Evolutionary conservation across 2,329 filamentous ascomycete species (phyloP), one percentile per base, ranked within the genome.

Genomic region (Pseudogymnoascus sp.): DNA sequence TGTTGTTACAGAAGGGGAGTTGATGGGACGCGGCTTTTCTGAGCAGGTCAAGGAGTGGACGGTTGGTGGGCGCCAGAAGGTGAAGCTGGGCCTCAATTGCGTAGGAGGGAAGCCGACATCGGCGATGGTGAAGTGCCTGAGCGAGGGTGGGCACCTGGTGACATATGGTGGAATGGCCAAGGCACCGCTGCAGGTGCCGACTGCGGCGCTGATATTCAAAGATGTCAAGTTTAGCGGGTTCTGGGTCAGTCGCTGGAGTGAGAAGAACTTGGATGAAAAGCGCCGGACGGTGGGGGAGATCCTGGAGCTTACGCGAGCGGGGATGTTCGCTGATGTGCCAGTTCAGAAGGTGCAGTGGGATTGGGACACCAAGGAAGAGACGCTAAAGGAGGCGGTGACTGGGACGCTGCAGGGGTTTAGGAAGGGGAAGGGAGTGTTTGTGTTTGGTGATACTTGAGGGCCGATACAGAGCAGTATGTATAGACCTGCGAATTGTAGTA

Each of bases 141-240:
- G 82, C 4, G 78, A 85, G 0, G 83, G 85, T 21, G 89, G 84
- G 1, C 87, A 88, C 63, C 80, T 97, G 75, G 91, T 99, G 24
- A 96, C 93, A 4, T 99, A 99, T 73, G 95, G 95, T 26, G 93
- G 90, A 61, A 99, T 99, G 95, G 86, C 90, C 35, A 90, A 89
- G 74, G 88, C 96, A 78, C 93, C 93, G 0, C 82, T 97, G 26
- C 81, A 83, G 6, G 77, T 97, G 65, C 91, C 93, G 0, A 89
- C 93, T 0, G 90, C 89, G 0, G 80, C 96, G 68, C 79, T 97
- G 65, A 99, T 99, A 70, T 99, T 99, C 79, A 95, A 93, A 76
- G 86, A 97, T 70, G 81, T 97, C 61, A 82, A 85, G 61, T 96
- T 97, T 72, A 83, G 90, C 66, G 96, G 95, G 4, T 99, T 97